Evolutionary conservation across 2,329 filamentous ascomycete genomes (phyloP), one percentile per base, ranked within the genome.

Genomic region (Aspergillus brasiliensis): DNA sequence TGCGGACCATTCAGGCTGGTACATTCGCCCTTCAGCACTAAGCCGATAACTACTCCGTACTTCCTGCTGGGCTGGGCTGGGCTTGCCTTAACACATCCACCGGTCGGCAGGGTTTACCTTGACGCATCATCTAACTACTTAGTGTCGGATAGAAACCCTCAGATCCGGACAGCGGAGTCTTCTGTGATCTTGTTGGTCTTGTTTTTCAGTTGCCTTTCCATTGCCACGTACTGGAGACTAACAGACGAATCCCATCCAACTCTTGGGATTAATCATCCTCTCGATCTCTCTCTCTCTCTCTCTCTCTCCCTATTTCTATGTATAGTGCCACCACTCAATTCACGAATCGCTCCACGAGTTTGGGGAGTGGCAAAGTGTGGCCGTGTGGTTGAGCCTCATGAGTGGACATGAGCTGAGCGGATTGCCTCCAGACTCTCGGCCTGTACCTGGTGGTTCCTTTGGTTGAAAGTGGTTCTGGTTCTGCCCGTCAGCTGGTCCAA

Each of bases 371-470:
- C 52, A 55, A 55, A 55, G 25, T 17, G 38, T 42, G 34, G 23
- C 51, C 28, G 28, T 42, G 38, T 8, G 10, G 37, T 55, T 55
- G 52, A 55, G 52, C 52, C 52, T 55, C 52, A 55, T 31, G 27
- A 27, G 25, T 28, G 23, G 28, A 21, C 25, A 55, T 55, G 52
- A 38, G 52, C 52, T 55, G 52, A 46, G 38, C 40, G 23, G 52
- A 44, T 46, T 55, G 52, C 52, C 52, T 55, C 52, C 38, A 44
- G 19, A n/a, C 34, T 31, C 44, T 19, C 19, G 51, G 15, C 34
- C 34, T 38, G 52, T 55, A 55, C 52, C 52, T 55, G 52, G 34
- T 44, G 51, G 51, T 23, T 34, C 37, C 51, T 42, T 11, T 28
- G 51, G 51, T 40, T 27, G 28, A n/a, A 34, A 28, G 52, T 55